Evolutionary conservation across 345 rosid species (phyloP).

Genomic region (Boechera divaricarpa): DNA sequence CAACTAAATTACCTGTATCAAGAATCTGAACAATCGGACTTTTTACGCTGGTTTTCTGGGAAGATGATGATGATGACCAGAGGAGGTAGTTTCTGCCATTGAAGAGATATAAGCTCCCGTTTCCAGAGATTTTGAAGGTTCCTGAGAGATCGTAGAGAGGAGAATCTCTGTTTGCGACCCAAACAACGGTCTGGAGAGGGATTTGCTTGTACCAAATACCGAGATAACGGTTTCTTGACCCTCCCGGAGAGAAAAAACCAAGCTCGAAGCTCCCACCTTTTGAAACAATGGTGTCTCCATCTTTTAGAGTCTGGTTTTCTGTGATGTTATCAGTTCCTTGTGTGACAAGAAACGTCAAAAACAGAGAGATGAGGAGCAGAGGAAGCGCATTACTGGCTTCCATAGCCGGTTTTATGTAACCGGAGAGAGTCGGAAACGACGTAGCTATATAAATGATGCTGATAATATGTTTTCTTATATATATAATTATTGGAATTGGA

Average conservation of each 20-base stretch:
- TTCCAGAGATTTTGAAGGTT: conserved; percentile 48
- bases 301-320: conserved; percentile 40
- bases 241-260: conserved; percentile 45
- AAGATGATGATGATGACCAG: conserved; percentile 65
- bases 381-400: conserved; percentile 29
- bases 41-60: neutral
- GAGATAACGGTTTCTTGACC: conserved; percentile 43
- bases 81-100: conserved; percentile 42
- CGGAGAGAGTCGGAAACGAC: conserved; percentile 9
- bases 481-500: neutral
- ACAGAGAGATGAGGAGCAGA: conserved; percentile 36
- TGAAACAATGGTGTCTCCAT: conserved; percentile 45
- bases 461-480: neutral
- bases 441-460: conserved; percentile 11
- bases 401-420: conserved; percentile 31
- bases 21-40: conserved; percentile 62
- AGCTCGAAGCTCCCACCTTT: conserved; percentile 40
- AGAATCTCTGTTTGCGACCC: conserved; percentile 77
- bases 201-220: conserved; percentile 47
- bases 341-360: conserved; percentile 3
- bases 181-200: conserved; percentile 45
- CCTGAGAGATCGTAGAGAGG: conserved; percentile 72
- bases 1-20: conserved; percentile 73
- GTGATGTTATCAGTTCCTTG: conserved; percentile 33
- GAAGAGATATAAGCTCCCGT: conserved; percentile 46